phyloP scores from a whole-genome alignment of 73 alveolate species.

The Tetrahymena malaccensis region DNA sequence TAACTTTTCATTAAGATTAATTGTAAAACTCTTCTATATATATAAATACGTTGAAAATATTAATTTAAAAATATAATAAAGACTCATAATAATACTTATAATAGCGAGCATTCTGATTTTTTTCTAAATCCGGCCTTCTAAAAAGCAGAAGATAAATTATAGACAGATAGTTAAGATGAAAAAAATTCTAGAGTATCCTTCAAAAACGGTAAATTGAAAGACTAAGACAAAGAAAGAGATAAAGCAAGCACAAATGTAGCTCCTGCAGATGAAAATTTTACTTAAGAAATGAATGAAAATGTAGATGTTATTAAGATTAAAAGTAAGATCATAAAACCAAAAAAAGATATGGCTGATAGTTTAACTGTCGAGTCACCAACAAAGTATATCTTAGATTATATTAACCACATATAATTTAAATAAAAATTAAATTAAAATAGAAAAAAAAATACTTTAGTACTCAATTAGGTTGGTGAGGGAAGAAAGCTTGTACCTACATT shows the following conservation, averaged over 20 bases:
- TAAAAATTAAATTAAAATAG: neutral
- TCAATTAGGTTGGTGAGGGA: neutral
- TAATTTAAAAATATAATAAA: neutral
- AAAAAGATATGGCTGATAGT: neutral
- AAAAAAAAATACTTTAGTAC: neutral
- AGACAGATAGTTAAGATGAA: neutral
- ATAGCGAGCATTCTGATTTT: neutral
- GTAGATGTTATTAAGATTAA: neutral
- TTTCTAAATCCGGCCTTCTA: neutral
- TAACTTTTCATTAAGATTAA: neutral
- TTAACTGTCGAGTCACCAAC: neutral
- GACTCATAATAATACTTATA: neutral
- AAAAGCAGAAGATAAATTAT: neutral
- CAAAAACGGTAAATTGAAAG: neutral
- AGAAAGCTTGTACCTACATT: neutral
- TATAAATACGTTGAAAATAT: neutral
- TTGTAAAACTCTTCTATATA: neutral
- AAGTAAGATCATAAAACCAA: neutral
- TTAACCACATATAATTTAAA: neutral
- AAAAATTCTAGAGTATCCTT: neutral
- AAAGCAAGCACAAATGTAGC: neutral
- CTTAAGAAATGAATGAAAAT: neutral
- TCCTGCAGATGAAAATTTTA: neutral
- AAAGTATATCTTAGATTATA: neutral
- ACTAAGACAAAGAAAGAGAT: neutral